phyloP scores from a whole-genome alignment of 768 basidiomycete species.

The Trametes cingulata region DNA sequence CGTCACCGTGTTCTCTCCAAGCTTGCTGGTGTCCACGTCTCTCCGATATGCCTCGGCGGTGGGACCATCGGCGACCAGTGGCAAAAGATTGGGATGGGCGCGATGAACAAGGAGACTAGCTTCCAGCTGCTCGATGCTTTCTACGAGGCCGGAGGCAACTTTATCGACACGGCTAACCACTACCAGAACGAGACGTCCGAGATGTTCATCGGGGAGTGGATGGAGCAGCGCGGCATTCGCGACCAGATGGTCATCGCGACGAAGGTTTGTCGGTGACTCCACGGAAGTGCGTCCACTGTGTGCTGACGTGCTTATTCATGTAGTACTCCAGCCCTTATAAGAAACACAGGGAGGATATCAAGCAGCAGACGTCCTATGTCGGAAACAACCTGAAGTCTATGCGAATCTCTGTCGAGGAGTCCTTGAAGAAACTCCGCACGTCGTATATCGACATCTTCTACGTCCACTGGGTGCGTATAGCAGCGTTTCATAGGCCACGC shows the following conservation, averaged over 20 bases:
- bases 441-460: not conserved
- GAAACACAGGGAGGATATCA: too few species aligned
- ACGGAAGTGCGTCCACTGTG: too few species aligned
- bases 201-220: conserved; percentile 45
- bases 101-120: conserved; percentile 36
- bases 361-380: too few species aligned
- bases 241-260: conserved; percentile 37
- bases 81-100: conserved; percentile 32
- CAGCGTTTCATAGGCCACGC: too few species aligned
- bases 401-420: too few species aligned
- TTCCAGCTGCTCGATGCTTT: conserved; percentile 43
- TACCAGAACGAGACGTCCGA: conserved; percentile 41
- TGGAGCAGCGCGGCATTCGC: conserved; percentile 37
- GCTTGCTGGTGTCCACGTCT: conserved; percentile 39
- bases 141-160: conserved; percentile 37
- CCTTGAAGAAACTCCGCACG: too few species aligned
- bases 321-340: too few species aligned
- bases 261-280: too few species aligned
- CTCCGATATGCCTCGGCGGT: conserved; percentile 39
- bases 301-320: too few species aligned
- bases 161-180: conserved; percentile 39
- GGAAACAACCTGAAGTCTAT: not conserved
- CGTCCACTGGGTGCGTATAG: not conserved
- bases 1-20: conserved; percentile 36
- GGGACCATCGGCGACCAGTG: conserved; percentile 43